These are phyloP conservation scores for Magnusiomyces suaveolens DNA, from an alignment of 1,139 yeast species.

Conservation along the genomic window DNA sequence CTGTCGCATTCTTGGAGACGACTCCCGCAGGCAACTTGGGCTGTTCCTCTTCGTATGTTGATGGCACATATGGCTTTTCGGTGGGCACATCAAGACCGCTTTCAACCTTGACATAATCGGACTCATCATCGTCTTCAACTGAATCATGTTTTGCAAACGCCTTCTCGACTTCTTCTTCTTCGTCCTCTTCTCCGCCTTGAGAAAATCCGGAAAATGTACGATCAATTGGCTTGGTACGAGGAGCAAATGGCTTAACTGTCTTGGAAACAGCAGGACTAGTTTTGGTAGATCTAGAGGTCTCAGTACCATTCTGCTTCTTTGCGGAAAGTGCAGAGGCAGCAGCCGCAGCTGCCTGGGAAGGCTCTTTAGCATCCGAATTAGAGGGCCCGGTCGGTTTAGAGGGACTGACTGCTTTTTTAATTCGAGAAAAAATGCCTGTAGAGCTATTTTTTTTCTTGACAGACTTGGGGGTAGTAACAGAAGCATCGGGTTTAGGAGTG, in stretches of 20 bases:
- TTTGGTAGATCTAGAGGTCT: conserved; percentile 4
- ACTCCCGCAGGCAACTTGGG: not conserved
- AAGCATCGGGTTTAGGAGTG: not conserved
- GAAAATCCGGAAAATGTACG: conserved; percentile 16
- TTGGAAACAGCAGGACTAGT: conserved; percentile 4
- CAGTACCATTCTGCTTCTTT: conserved; percentile 3
- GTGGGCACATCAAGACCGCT: not conserved
- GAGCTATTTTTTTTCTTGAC: not conserved
- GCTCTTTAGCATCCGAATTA: conserved; percentile 3
- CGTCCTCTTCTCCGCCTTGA: conserved; percentile 13
- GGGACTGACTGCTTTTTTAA: conserved; percentile 1
- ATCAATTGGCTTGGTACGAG: conserved; percentile 1
- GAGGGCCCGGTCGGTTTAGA: not conserved
- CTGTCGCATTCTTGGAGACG: not conserved
- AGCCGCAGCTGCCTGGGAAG: conserved; percentile 7
- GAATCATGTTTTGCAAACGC: not conserved
- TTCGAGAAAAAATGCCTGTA: not conserved
- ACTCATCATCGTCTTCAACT: not conserved
- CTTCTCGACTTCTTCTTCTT: not conserved
- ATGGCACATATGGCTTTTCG: not conserved
- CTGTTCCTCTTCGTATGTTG: not conserved
- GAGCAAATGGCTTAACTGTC: not conserved
- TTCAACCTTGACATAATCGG: not conserved
- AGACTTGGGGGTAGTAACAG: not conserved
- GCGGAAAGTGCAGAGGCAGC: conserved; percentile 8